Percentiles rank a stretch among this genome's conserved stretches.
These are phyloP conservation scores for Plasmopara viticola DNA, from an alignment of 352 stramenopile species.

Conservation along the genomic window DNA sequence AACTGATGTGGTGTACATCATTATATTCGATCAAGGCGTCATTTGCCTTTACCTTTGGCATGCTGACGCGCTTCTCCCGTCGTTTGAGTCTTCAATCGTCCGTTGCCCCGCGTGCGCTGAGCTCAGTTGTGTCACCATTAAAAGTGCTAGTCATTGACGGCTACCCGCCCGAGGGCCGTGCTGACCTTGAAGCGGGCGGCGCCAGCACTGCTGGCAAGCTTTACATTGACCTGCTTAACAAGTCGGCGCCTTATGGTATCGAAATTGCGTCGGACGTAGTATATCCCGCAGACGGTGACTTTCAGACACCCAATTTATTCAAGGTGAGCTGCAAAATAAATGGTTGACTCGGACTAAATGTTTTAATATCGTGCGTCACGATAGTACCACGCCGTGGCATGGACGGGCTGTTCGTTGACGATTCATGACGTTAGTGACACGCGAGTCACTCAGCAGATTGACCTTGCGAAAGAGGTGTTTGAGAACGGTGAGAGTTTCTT, in stretches of 20 bases:
- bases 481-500: conserved; percentile 31
- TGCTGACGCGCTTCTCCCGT: conserved; percentile 19
- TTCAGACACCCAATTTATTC: conserved; percentile 47
- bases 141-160: conserved; percentile 73
- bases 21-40: conserved; percentile 2
- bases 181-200: conserved; percentile 56
- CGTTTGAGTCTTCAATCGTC: conserved; percentile 8
- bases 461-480: conserved; percentile 62
- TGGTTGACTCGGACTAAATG: neutral
- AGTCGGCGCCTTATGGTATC: conserved; percentile 49
- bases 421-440: conserved; percentile 54
- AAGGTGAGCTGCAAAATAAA: conserved; percentile 26
- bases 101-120: conserved; percentile 15
- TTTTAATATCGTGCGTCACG: neutral
- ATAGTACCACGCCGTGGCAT: conserved; percentile 70
- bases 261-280: conserved; percentile 46
- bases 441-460: conserved; percentile 67
- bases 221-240: conserved; percentile 55
- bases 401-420: conserved; percentile 71
- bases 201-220: conserved; percentile 65
- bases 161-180: conserved; percentile 63
- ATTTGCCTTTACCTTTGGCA: neutral
- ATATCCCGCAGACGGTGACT: conserved; percentile 60
- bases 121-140: conserved; percentile 25
- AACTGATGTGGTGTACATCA: conserved; percentile 14